phyloP scores from a whole-genome alignment of 2,329 filamentous ascomycete genomes.

The Coniochaeta prunicola region DNA sequence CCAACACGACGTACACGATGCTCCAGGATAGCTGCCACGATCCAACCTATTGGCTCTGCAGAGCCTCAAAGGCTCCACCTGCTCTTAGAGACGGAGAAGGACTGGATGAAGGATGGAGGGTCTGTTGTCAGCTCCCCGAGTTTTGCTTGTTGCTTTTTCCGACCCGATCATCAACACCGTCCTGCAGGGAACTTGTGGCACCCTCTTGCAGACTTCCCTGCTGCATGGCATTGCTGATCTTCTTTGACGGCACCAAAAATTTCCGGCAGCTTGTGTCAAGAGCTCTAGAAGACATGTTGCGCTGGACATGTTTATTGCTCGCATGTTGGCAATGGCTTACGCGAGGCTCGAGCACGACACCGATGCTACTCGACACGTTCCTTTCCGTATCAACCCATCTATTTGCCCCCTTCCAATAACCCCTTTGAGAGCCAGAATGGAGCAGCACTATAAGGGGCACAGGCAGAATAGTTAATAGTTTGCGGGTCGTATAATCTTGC shows the following conservation, averaged over 20 bases:
- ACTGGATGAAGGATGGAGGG: background rate
- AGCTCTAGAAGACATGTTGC: background rate
- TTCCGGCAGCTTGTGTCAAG: background rate
- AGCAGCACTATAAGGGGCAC: background rate
- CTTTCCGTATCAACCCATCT: background rate
- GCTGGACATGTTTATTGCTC: background rate
- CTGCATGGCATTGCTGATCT: background rate
- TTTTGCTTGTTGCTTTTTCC: background rate
- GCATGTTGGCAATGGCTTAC: background rate
- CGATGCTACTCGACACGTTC: background rate
- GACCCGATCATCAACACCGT: background rate
- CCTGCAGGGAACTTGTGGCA: background rate
- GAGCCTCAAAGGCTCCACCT: background rate
- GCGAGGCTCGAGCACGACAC: background rate
- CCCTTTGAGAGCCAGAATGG: background rate
- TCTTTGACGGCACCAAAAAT: background rate
- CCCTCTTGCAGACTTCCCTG: background rate
- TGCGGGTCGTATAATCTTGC: too few relatives aligned
- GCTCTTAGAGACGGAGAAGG: background rate
- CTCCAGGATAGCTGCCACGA: background rate
- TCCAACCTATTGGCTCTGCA: background rate
- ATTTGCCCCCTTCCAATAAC: background rate
- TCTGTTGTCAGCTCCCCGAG: background rate
- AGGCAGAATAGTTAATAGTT: too few relatives aligned
- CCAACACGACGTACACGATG: background rate